Percentiles rank a stretch among this genome's conserved stretches.
phyloP scores from a whole-genome alignment of 345 rosid species.

The Erodium maritimum region DNA sequence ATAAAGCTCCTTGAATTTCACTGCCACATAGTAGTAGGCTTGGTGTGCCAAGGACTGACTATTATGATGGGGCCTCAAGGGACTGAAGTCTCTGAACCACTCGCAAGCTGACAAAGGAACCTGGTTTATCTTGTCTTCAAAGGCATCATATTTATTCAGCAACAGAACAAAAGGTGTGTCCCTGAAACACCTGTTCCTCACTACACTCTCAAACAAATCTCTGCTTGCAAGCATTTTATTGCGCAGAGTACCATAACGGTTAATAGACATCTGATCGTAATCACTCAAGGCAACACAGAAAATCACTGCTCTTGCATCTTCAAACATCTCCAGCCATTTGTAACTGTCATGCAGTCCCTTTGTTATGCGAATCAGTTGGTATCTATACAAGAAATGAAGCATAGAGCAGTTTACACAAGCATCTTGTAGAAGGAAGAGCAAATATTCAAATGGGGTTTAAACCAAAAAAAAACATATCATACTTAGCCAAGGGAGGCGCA shows the following conservation, averaged over 20 bases:
- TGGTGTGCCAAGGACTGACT: slow-evolving; percentile 39
- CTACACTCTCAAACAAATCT: slow-evolving; percentile 40
- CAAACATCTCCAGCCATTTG: slow-evolving; percentile 65
- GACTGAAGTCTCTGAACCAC: slow-evolving; percentile 46
- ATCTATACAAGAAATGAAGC: slow-evolving; percentile 17
- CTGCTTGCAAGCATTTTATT: slow-evolving; percentile 47
- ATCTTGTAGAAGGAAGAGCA: not conserved
- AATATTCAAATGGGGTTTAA: not conserved
- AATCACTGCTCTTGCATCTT: slow-evolving; percentile 42
- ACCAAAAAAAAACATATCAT: slow-evolving; percentile 5
- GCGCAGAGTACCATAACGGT: slow-evolving; percentile 12
- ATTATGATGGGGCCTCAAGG: slow-evolving; percentile 27
- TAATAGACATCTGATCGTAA: slow-evolving; percentile 31
- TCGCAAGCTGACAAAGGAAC: slow-evolving; percentile 37
- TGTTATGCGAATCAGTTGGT: slow-evolving; percentile 45
- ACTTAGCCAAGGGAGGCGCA: slow-evolving; percentile 31
- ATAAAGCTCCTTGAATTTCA: slow-evolving; percentile 50
- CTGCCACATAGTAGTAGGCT: slow-evolving; percentile 40
- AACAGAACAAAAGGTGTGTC: slow-evolving; percentile 43
- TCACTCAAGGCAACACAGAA: slow-evolving; percentile 55
- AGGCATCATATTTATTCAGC: slow-evolving; percentile 43
- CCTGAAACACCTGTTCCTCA: slow-evolving; percentile 33
- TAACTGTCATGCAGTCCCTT: slow-evolving; percentile 44
- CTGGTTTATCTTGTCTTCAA: slow-evolving; percentile 34
- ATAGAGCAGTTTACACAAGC: not conserved